Evolutionary conservation across 805 yeast species (phyloP).

Genomic region (Phaffomyces thermotolerans): DNA sequence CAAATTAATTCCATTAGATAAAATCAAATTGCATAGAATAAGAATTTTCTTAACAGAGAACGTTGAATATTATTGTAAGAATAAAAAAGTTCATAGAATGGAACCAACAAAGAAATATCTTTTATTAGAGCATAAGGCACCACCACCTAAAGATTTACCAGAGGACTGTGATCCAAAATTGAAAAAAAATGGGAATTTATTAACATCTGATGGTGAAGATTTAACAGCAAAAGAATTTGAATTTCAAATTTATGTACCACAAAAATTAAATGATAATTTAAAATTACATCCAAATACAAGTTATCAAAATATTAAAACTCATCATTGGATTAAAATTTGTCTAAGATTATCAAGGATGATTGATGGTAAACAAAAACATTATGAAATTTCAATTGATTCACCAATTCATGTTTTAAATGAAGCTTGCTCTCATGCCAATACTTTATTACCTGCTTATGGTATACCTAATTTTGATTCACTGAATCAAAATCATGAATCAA

Average conservation of each 20-base stretch:
- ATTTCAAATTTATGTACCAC: constrained; percentile 81
- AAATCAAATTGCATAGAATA: constrained; percentile 77
- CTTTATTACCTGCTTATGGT: constrained; percentile 68
- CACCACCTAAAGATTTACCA: constrained; percentile 28
- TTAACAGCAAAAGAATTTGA: constrained; percentile 73
- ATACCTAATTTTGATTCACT: constrained; percentile 12
- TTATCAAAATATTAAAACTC: constrained; percentile 70
- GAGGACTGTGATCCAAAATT: constrained; percentile 29
- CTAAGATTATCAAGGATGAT: constrained; percentile 68
- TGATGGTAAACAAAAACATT: constrained; percentile 72
- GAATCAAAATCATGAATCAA: constrained; percentile 25
- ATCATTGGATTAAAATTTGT: constrained; percentile 93
- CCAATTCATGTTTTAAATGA: constrained; percentile 81
- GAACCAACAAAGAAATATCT: constrained; percentile 84
- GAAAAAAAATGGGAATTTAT: constrained; percentile 34
- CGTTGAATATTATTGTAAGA: constrained; percentile 80
- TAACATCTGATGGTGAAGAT: constrained; percentile 37
- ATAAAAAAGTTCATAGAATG: constrained; percentile 82
- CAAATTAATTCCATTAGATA: constrained; percentile 78
- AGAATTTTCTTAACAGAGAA: constrained; percentile 84
- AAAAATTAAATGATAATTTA: constrained; percentile 46
- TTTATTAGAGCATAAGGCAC: constrained; percentile 73
- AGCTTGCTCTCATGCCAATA: constrained; percentile 73
- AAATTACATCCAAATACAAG: constrained; percentile 82
- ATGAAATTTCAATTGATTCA: constrained; percentile 90